Conservation (phyloP, 345 rosid species). For the Lepidium didymum region DNA sequence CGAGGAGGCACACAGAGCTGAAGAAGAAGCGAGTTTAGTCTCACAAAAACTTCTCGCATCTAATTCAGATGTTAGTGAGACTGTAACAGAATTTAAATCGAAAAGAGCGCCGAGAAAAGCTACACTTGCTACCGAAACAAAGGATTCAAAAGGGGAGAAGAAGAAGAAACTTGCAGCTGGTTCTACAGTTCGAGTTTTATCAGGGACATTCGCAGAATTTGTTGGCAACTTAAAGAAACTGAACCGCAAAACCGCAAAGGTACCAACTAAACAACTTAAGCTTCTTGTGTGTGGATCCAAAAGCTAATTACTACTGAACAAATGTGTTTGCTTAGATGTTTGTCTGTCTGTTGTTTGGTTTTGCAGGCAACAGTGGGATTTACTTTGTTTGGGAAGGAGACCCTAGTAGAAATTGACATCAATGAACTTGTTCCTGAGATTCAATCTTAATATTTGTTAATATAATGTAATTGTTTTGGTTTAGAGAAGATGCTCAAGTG, state of each 20-base stretch:
- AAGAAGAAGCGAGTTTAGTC: constrained; percentile 27
- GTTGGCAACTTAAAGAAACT: constrained; percentile 67
- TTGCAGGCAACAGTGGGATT: constrained; percentile 82
- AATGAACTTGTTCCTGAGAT: constrained; percentile 60
- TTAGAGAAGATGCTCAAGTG: not conserved
- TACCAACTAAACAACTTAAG: constrained; percentile 1
- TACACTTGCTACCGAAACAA: constrained; percentile 20
- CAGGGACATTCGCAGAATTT: constrained; percentile 75
- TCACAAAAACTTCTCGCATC: constrained; percentile 1
- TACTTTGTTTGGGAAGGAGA: constrained; percentile 83
- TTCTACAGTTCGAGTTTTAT: constrained; percentile 58
- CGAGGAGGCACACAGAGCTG: constrained; percentile 37
- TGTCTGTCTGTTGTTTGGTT: not conserved
- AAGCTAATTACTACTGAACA: not conserved
- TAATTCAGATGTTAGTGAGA: constrained; percentile 24
- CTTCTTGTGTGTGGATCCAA: not conserved
- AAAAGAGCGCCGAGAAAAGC: constrained; percentile 29
- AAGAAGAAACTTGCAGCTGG: constrained; percentile 47
- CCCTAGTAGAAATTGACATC: constrained; percentile 63
- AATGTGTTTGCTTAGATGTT: not conserved
- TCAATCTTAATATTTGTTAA: constrained; percentile 24
- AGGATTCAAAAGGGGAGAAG: constrained; percentile 27
- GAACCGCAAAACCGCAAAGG: constrained; percentile 71
- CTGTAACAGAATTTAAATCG: constrained; percentile 29
- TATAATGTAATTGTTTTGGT: not conserved